Percentiles rank a stretch among this genome's conserved stretches.
phyloP scores from a whole-genome alignment of 169 alveolate species.

The Amoebophrya sp. region DNA sequence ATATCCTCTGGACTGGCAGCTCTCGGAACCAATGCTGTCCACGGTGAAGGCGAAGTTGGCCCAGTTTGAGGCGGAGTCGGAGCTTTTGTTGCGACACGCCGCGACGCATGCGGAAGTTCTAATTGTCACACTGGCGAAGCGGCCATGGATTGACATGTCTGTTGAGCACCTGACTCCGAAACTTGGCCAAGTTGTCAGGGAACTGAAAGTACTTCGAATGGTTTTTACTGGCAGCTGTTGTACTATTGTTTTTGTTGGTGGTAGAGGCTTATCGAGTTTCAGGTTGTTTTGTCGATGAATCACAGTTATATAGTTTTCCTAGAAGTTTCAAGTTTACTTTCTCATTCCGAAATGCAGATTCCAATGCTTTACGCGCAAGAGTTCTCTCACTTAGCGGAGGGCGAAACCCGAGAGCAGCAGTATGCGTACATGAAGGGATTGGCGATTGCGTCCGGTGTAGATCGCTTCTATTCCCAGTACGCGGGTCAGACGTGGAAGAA shows the following conservation, averaged over 20 bases:
- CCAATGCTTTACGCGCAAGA: neutral
- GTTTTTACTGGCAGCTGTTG: too few relatives aligned
- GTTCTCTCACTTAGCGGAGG: neutral
- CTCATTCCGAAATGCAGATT: neutral
- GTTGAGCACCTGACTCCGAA: neutral
- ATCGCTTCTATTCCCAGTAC: neutral
- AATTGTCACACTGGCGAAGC: neutral
- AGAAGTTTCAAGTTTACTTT: too few relatives aligned
- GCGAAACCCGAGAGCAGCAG: neutral
- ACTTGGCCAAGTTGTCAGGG: too few relatives aligned
- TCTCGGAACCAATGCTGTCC: neutral
- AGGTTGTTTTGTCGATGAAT: too few relatives aligned
- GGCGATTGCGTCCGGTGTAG: neutral
- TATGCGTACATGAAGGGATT: neutral
- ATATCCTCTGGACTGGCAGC: neutral
- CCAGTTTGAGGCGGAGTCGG: neutral
- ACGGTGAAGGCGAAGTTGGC: neutral
- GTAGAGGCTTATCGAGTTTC: too few relatives aligned
- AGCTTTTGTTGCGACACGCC: neutral
- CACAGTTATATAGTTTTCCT: too few relatives aligned
- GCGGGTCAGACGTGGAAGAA: neutral
- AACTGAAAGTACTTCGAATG: too few relatives aligned
- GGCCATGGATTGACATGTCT: neutral
- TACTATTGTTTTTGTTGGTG: too few relatives aligned
- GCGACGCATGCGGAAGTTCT: neutral